phyloP scores from a whole-genome alignment of 169 alveolate species.

The Plasmodium vivax region DNA sequence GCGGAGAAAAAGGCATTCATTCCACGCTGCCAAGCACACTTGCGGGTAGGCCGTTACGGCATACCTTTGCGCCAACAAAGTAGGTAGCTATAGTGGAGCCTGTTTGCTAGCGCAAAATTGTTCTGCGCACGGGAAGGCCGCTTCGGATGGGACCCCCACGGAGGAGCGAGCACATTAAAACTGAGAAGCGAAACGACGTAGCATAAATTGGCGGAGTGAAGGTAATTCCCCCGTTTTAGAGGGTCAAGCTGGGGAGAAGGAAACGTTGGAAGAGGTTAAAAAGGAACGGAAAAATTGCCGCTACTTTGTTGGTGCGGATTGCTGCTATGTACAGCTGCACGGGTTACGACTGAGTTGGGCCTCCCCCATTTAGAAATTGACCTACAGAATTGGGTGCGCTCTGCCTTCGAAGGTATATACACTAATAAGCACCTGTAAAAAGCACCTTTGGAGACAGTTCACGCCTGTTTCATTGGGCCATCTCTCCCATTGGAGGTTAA shows the following conservation, averaged over 20 bases:
- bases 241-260: neutral
- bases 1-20: neutral
- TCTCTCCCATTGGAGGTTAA: neutral
- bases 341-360: neutral
- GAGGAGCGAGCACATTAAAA: neutral
- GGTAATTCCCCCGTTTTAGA: neutral
- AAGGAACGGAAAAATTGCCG: neutral
- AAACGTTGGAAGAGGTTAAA: neutral
- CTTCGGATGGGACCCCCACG: neutral
- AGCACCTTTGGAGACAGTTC: neutral
- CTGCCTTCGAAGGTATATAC: neutral
- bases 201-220: neutral
- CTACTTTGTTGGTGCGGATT: neutral
- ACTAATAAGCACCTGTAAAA: neutral
- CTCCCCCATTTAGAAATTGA: neutral
- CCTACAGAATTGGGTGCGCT: neutral
- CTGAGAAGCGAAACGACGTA: neutral
- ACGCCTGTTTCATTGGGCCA: neutral
- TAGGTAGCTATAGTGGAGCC: neutral
- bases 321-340: neutral
- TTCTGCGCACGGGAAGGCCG: neutral
- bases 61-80: neutral
- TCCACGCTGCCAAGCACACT: neutral
- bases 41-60: neutral
- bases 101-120: neutral